Percentiles rank a stretch among this genome's conserved stretches.
Conservation (phyloP, 495 filamentous ascomycete genomes). For the Aspergillus mulundensis region DNA sequence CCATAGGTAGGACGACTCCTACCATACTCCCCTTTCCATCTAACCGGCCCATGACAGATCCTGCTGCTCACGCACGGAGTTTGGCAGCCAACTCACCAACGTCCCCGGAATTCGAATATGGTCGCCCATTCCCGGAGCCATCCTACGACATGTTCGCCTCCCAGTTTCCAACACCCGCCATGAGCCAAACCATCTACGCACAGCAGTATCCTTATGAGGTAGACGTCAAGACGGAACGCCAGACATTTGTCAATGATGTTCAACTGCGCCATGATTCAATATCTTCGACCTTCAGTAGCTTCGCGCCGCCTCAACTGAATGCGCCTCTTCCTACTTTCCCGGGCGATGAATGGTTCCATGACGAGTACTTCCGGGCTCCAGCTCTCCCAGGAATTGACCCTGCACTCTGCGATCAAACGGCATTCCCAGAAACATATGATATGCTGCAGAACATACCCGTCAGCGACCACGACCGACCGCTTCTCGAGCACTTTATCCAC, state of each 20-base stretch:
- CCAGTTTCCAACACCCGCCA: conserved; percentile 40
- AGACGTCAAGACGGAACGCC: conserved; percentile 91
- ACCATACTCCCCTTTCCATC: neutral
- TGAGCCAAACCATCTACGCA: conserved; percentile 32
- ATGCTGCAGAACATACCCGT: conserved; percentile 73
- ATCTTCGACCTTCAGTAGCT: conserved; percentile 82
- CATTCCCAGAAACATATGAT: conserved; percentile 20
- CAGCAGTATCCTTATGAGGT: conserved; percentile 76
- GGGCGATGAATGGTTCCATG: conserved; percentile 71
- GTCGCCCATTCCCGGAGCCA: conserved; percentile 50
- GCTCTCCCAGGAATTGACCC: conserved; percentile 49
- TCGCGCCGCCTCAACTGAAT: conserved; percentile 68
- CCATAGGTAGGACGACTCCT: conserved; percentile 21
- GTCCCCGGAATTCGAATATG: conserved; percentile 70
- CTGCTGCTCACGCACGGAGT: conserved; percentile 15
- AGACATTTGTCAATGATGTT: conserved; percentile 90
- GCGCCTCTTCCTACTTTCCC: conserved; percentile 61
- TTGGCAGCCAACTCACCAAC: conserved; percentile 53
- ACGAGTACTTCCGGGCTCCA: conserved; percentile 54
- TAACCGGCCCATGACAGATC: conserved; percentile 15
- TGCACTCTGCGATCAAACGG: conserved; percentile 18
- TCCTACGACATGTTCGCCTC: conserved; percentile 59
- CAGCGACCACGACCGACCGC: conserved; percentile 79
- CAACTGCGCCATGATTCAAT: conserved; percentile 78
- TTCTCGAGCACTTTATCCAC: conserved; percentile 89